Conservation (phyloP, 2,329 filamentous ascomycete species). For the Trichoderma pleuroti region DNA sequence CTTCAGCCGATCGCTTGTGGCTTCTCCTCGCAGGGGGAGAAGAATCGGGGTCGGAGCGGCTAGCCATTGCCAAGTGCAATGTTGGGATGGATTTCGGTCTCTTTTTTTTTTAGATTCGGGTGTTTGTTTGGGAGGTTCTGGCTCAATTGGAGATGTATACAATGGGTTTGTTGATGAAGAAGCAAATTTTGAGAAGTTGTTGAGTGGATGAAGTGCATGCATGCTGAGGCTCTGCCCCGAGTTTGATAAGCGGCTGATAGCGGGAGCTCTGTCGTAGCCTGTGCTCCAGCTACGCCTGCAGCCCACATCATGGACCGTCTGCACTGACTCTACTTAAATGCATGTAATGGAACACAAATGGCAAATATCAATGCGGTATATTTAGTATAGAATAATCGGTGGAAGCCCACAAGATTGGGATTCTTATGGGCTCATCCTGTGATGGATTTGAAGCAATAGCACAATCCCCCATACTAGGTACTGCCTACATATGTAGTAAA, state of each 20-base stretch:
- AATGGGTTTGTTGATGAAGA: neutral
- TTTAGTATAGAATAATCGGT: too few relatives aligned
- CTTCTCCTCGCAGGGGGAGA: slow-evolving; percentile 19
- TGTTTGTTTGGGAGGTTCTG: neutral
- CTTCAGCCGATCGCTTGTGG: slow-evolving; percentile 34
- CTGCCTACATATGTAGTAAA: too few relatives aligned
- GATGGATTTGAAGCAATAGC: too few relatives aligned
- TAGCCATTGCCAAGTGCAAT: slow-evolving; percentile 14
- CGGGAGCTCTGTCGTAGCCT: neutral
- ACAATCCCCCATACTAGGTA: too few relatives aligned
- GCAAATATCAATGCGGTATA: neutral
- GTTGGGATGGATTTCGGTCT: neutral
- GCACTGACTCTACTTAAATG: neutral
- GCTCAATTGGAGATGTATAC: neutral
- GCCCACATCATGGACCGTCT: neutral
- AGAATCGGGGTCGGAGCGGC: slow-evolving; percentile 13
- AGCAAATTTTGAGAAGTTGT: neutral
- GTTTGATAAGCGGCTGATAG: neutral
- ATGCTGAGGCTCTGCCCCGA: neutral
- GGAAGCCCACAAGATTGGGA: too few relatives aligned
- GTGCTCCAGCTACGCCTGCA: neutral
- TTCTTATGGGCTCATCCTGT: too few relatives aligned
- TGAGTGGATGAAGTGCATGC: neutral
- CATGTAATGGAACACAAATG: neutral
- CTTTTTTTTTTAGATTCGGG: neutral